phyloP scores from a whole-genome alignment of 768 basidiomycete genomes.

The Mycena sanguinolenta region DNA sequence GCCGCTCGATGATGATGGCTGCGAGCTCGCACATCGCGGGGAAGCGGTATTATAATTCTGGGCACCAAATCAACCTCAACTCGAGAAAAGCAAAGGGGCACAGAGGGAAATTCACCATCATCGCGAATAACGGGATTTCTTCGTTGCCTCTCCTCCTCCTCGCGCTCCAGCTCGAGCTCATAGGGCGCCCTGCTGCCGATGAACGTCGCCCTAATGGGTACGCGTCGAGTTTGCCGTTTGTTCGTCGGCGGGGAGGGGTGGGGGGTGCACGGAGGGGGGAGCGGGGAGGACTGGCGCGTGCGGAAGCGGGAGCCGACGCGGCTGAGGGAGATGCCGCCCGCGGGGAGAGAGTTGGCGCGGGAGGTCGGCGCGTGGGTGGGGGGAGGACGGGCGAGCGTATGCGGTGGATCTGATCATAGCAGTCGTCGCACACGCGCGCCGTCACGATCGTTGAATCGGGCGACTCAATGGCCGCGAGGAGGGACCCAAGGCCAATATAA shows the following conservation, averaged over 20 bases:
- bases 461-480: conserved; percentile 68
- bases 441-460: conserved; percentile 68
- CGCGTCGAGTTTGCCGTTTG: conserved; percentile 77
- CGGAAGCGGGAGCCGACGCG: no score
- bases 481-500: no score
- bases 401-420: conserved; percentile 81
- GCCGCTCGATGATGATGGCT: conserved; percentile 57
- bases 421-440: conserved; percentile 83
- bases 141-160: conserved; percentile 65
- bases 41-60: conserved; percentile 76
- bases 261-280: conserved; percentile 50
- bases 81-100: neutral
- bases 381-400: conserved; percentile 43
- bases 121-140: conserved; percentile 77
- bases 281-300: conserved; percentile 42
- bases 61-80: neutral
- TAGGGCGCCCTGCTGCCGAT: conserved; percentile 77
- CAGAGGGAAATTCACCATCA: conserved; percentile 52
- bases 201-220: conserved; percentile 79
- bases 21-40: conserved; percentile 57
- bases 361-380: conserved; percentile 50
- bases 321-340: conserved; percentile 47
- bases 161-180: conserved; percentile 78
- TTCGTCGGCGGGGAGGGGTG: conserved; percentile 51
- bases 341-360: conserved; percentile 50